A percentile compares a stretch with the other conserved stretches of the same genome.
These are phyloP conservation scores for Fusarium sp. DNA, from an alignment of 2,329 filamentous ascomycete genomes.

Conservation along the genomic window DNA sequence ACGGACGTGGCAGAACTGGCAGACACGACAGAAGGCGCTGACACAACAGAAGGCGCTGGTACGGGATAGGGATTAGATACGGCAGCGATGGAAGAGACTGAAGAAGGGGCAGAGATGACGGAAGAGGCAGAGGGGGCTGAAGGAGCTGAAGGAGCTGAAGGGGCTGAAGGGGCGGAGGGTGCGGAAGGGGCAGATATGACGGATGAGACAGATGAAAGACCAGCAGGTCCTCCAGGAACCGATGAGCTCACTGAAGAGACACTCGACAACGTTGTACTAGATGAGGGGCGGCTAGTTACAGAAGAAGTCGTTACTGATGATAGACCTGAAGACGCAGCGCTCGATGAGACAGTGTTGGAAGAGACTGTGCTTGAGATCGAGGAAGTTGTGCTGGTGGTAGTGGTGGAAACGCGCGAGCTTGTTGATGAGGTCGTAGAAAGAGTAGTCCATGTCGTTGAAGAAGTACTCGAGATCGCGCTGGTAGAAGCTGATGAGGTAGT, in stretches of 20 bases:
- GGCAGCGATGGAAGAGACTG: too few relatives aligned
- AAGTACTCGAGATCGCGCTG: background rate
- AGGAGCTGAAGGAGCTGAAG: too few relatives aligned
- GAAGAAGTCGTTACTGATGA: background rate
- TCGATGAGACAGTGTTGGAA: background rate
- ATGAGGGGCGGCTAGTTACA: conserved; percentile 40
- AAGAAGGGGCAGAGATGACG: too few relatives aligned
- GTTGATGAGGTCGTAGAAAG: conserved; percentile 7
- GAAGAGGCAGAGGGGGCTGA: too few relatives aligned
- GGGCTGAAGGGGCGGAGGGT: too few relatives aligned
- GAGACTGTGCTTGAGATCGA: background rate
- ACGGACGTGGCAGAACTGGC: background rate
- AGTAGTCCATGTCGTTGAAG: conserved; percentile 7
- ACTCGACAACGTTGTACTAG: conserved; percentile 34
- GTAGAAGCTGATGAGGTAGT: background rate
- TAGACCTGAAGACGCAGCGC: rapidly evolving
- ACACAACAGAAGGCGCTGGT: too few relatives aligned
- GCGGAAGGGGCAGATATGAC: background rate
- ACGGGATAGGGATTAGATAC: too few relatives aligned
- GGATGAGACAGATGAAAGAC: background rate
- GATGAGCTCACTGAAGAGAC: conserved; percentile 30
- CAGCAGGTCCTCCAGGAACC: background rate
- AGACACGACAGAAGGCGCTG: background rate
- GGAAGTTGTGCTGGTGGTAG: background rate
- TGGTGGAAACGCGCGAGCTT: background rate